A percentile compares a stretch with the other conserved stretches of the same genome.
Conservation (phyloP, 495 filamentous ascomycete species). For the Tuber microsphaerosporum region DNA sequence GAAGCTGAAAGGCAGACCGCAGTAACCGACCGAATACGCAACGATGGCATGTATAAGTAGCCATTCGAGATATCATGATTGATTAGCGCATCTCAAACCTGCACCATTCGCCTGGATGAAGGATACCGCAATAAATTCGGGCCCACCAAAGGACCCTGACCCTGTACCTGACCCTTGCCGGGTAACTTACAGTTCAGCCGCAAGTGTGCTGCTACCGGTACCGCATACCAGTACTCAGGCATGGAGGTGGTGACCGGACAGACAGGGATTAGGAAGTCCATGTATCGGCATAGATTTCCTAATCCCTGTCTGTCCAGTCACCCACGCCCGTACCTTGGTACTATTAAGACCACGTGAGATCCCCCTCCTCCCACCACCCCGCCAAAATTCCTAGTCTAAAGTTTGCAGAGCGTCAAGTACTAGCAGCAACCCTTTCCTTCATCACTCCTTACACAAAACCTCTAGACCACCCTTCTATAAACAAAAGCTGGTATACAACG, state of each 20-base stretch:
- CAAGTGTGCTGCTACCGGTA: too few relatives aligned
- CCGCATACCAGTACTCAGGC: too few relatives aligned
- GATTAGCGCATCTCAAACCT: neutral
- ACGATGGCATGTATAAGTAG: constrained; percentile 21
- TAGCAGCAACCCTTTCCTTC: neutral
- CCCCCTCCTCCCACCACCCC: neutral
- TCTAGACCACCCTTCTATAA: neutral
- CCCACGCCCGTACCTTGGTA: too few relatives aligned
- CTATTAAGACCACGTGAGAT: neutral
- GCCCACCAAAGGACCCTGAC: neutral
- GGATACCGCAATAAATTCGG: neutral
- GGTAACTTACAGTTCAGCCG: neutral
- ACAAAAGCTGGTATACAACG: neutral
- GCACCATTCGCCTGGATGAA: neutral
- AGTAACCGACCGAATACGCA: constrained; percentile 18
- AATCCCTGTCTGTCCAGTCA: too few relatives aligned
- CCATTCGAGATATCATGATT: constrained; percentile 16
- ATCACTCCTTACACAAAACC: neutral
- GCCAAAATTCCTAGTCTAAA: neutral
- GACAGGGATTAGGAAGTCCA: too few relatives aligned
- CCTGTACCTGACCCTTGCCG: neutral
- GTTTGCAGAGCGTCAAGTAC: neutral
- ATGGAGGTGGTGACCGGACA: too few relatives aligned
- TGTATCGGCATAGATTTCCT: too few relatives aligned
- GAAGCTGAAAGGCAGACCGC: constrained; percentile 3